phyloP scores from a whole-genome alignment of 2,329 filamentous ascomycete genomes.

The Penicillium verrucosum region DNA sequence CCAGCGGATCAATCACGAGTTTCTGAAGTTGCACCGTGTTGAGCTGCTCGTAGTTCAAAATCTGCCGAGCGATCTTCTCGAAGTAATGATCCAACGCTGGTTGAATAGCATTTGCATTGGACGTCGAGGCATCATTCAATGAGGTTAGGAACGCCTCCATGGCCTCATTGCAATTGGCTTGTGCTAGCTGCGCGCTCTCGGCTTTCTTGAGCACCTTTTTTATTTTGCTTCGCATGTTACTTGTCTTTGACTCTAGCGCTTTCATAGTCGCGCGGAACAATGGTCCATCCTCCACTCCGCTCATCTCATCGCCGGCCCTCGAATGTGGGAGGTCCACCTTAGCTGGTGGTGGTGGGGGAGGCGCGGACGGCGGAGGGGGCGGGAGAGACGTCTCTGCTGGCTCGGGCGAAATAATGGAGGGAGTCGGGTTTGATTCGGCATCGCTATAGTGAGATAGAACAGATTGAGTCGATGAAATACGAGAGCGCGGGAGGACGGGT shows the following conservation, averaged over 20 bases:
- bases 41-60: conserved; percentile 78
- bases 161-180: conserved; percentile 80
- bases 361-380: conserved; percentile 19
- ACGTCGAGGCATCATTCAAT: conserved; percentile 79
- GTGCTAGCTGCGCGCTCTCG: conserved; percentile 79
- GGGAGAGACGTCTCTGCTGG: conserved; percentile 21
- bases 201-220: conserved; percentile 94
- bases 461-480: conserved; percentile 83
- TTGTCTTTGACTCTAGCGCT: conserved; percentile 91
- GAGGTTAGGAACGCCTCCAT: conserved; percentile 79
- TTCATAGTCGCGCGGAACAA: conserved; percentile 97
- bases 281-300: conserved; percentile 84
- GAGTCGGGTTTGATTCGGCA: conserved; percentile 53
- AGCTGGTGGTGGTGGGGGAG: conserved; percentile 47
- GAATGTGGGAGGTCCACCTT: conserved; percentile 87
- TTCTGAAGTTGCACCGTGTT: conserved; percentile 83
- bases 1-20: conserved; percentile 90
- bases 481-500: conserved; percentile 68
- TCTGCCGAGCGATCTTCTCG: conserved; percentile 91
- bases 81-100: conserved; percentile 97
- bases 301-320: conserved; percentile 79
- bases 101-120: conserved; percentile 94
- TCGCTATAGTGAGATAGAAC: conserved; percentile 78
- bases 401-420: conserved; percentile 32
- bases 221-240: conserved; percentile 88